Conservation (phyloP, 202 grass and related monocot genomes). For the Zoysia matrella region DNA sequence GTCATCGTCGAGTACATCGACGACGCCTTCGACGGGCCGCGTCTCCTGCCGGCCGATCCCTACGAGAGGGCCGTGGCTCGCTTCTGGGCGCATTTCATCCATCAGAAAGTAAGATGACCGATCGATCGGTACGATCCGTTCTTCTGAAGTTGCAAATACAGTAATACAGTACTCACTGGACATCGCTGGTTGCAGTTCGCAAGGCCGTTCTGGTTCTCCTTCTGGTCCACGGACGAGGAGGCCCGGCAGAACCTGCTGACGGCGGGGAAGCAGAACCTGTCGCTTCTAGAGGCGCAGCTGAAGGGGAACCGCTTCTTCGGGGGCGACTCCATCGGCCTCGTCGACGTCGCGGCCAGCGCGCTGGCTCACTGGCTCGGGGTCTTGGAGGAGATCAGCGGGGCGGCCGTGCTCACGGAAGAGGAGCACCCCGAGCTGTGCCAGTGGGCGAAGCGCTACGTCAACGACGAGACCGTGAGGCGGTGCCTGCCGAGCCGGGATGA, state of each 20-base stretch:
- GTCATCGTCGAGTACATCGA: conserved; percentile 60
- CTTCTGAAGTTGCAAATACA: too few species aligned
- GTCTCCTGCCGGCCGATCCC: conserved; percentile 36
- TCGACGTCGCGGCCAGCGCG: conserved; percentile 34
- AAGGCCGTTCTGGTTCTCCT: conserved; percentile 37
- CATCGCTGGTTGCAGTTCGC: conserved; percentile 42
- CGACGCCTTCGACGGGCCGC: conserved; percentile 47
- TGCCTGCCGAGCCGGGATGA: conserved; percentile 35
- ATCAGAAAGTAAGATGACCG: not conserved
- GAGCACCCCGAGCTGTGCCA: conserved; percentile 38
- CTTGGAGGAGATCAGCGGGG: conserved; percentile 48
- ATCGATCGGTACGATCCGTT: too few species aligned
- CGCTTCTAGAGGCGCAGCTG: conserved; percentile 43
- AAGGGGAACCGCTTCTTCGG: conserved; percentile 58
- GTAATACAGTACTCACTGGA: too few species aligned
- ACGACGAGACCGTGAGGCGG: conserved; percentile 26
- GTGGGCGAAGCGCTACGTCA: conserved; percentile 46
- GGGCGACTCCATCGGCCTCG: conserved; percentile 38
- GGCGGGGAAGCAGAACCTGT: conserved; percentile 40
- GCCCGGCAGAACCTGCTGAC: not conserved
- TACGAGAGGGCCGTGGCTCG: conserved; percentile 37
- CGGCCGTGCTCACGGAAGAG: conserved; percentile 37
- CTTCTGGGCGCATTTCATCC: conserved; percentile 48
- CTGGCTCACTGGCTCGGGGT: conserved; percentile 54
- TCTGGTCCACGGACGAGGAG: conserved; percentile 42